phyloP scores from a whole-genome alignment of 148 eudicot genomes.

The Vaccinium macrocarpon region DNA sequence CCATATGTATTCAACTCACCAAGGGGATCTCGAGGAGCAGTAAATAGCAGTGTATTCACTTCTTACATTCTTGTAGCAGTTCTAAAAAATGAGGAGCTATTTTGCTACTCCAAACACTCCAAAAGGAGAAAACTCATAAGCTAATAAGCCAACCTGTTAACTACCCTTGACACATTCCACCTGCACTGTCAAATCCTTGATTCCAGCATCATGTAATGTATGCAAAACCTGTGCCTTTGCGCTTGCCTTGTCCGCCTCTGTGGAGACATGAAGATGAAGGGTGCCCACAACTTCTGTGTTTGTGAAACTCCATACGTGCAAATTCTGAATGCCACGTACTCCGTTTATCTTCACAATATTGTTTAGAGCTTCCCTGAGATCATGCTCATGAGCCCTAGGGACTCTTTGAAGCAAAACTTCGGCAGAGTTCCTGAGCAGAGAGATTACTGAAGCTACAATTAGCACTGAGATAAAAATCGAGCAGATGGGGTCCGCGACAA shows the following conservation, averaged over 20 bases:
- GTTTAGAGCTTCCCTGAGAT: slow-evolving; percentile 55
- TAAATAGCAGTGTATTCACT: neutral
- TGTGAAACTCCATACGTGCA: slow-evolving; percentile 91
- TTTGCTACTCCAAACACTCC: neutral
- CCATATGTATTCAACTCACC: neutral
- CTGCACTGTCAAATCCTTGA: slow-evolving; percentile 85
- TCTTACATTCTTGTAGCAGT: neutral
- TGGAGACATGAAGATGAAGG: slow-evolving; percentile 68
- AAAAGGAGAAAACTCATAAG: neutral
- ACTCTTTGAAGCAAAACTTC: slow-evolving; percentile 86
- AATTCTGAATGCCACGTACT: slow-evolving; percentile 61
- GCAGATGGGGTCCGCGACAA: slow-evolving; percentile 91
- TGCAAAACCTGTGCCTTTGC: slow-evolving; percentile 49
- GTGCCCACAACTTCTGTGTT: slow-evolving; percentile 80
- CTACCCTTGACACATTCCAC: slow-evolving; percentile 57
- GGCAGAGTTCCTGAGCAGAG: slow-evolving; percentile 83
- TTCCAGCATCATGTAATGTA: slow-evolving; percentile 59
- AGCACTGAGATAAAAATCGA: slow-evolving; percentile 87
- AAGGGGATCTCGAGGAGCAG: neutral
- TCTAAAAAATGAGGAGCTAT: neutral
- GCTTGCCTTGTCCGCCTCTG: slow-evolving; percentile 51
- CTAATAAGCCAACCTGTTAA: neutral
- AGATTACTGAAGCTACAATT: slow-evolving; percentile 85
- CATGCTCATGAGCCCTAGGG: slow-evolving; percentile 74
- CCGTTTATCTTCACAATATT: slow-evolving; percentile 69